Conservation (phyloP, 2,329 filamentous ascomycete genomes). For the Neofusicoccum kwambonambiense region DNA sequence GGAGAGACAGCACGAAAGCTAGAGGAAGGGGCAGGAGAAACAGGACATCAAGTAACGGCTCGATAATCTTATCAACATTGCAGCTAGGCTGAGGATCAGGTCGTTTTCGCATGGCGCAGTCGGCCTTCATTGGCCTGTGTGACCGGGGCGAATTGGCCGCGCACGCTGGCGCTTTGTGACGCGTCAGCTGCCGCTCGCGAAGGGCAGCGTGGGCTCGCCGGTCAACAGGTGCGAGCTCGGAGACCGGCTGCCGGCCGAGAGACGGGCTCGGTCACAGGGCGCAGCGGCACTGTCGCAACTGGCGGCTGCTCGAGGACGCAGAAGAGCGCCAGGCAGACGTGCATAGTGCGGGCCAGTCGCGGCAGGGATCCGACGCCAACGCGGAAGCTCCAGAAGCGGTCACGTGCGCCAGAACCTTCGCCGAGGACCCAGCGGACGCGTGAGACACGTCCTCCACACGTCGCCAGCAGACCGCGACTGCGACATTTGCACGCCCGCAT, state of each 20-base stretch:
- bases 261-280: not conserved
- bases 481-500: slow-evolving; percentile 1
- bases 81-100: slow-evolving; percentile 1
- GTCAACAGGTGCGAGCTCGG: not conserved
- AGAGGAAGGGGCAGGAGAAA: not conserved
- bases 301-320: too few relatives aligned
- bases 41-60: not conserved
- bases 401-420: slow-evolving; percentile 1
- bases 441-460: not conserved
- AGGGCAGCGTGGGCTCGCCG: not conserved
- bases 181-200: not conserved
- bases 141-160: not conserved
- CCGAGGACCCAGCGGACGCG: not conserved
- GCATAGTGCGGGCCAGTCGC: not conserved
- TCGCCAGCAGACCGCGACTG: not conserved
- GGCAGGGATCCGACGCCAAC: not conserved
- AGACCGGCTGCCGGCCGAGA: not conserved
- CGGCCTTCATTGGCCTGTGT: slow-evolving; percentile 1
- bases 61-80: slow-evolving; percentile 9
- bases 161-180: slow-evolving; percentile 5
- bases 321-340: too few relatives aligned
- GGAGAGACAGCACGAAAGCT: not conserved
- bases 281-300: too few relatives aligned
- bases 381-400: not conserved
- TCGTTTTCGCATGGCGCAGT: slow-evolving; percentile 6